phyloP scores from a whole-genome alignment of 1,284 basidiomycete genomes.

The Ceratobasidium sp. region DNA sequence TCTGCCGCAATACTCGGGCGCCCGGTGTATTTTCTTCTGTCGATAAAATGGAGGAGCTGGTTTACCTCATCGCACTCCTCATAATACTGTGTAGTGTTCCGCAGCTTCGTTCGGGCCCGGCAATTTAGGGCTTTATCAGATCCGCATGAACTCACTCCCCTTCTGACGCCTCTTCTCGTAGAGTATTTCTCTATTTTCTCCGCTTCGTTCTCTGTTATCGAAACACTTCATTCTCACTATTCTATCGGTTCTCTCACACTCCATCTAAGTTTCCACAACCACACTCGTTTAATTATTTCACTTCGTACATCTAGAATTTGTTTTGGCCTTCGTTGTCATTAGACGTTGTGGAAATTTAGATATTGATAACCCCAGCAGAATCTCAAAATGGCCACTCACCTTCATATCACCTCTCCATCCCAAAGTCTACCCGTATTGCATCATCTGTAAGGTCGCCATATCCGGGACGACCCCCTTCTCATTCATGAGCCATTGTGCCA shows the following conservation, averaged over 20 bases:
- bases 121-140: no score
- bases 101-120: no score
- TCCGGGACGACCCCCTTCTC: constrained; percentile 40
- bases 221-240: neutral
- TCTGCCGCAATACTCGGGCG: constrained; percentile 13
- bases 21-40: neutral
- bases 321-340: no score
- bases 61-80: constrained; percentile 17
- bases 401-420: neutral
- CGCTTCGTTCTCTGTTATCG: neutral
- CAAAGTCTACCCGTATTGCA: constrained; percentile 64
- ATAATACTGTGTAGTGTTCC: no score
- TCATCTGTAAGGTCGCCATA: constrained; percentile 53
- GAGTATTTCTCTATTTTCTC: neutral
- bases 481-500: constrained; percentile 31
- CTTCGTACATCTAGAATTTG: neutral
- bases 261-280: neutral
- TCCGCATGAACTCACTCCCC: no score
- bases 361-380: no score
- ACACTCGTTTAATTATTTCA: neutral
- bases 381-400: neutral
- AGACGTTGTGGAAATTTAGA: neutral
- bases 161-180: no score
- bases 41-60: constrained; percentile 40
- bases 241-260: neutral